Evolutionary conservation across 805 yeast species (phyloP).

Genomic region (Priceomyces carsonii): DNA sequence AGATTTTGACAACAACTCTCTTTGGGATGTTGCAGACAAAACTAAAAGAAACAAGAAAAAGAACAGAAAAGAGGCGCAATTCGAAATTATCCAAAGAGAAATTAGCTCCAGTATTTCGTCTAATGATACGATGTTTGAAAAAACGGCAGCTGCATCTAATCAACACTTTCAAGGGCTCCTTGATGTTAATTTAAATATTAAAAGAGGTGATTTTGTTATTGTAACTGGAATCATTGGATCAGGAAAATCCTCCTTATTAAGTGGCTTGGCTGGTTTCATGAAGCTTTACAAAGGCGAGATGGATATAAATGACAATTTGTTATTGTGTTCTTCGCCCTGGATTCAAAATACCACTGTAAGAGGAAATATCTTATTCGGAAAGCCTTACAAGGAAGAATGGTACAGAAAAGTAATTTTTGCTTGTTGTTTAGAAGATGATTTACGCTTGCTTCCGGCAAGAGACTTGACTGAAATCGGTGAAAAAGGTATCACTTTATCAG

Average conservation of each 20-base stretch:
- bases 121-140: constrained; percentile 14
- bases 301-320: constrained; percentile 26
- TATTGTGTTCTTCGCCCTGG: constrained; percentile 43
- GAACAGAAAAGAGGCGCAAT: constrained; percentile 3
- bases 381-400: constrained; percentile 24
- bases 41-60: constrained; percentile 13
- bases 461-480: constrained; percentile 47
- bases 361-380: constrained; percentile 41
- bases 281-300: constrained; percentile 29
- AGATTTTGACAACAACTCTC: constrained; percentile 19
- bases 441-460: constrained; percentile 32
- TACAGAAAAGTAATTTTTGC: constrained; percentile 34
- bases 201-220: constrained; percentile 37
- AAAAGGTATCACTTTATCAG: constrained; percentile 45
- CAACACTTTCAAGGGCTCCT: constrained; percentile 32
- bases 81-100: neutral
- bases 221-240: constrained; percentile 46
- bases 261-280: constrained; percentile 44
- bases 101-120: constrained; percentile 7
- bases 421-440: constrained; percentile 42
- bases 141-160: constrained; percentile 5
- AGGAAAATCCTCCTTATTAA: constrained; percentile 43
- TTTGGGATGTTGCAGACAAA: constrained; percentile 23
- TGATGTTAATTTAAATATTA: constrained; percentile 31
- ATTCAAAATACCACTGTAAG: constrained; percentile 44